Evolutionary conservation across 768 basidiomycete species (phyloP).

Genomic region (Baorangia bicolor): DNA sequence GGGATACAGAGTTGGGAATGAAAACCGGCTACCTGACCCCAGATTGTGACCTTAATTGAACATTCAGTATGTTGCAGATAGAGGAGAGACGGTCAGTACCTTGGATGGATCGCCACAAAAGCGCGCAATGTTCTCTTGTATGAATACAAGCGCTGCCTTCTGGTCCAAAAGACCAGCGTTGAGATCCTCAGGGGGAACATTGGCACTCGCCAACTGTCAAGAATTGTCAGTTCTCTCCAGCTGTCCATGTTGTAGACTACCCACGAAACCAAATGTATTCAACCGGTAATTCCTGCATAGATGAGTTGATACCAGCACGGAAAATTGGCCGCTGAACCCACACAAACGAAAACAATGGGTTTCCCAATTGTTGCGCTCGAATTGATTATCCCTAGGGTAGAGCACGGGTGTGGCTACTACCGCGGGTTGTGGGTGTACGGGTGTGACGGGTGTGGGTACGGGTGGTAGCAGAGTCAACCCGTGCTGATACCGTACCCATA

Average conservation of each 20-base stretch:
- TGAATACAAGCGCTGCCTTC: conserved; percentile 53
- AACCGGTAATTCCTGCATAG: conserved; percentile 12
- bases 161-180: conserved; percentile 66
- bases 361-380: conserved; percentile 6
- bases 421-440: no score
- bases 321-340: not conserved
- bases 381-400: no score
- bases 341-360: conserved; percentile 18
- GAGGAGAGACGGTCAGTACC: conserved; percentile 23
- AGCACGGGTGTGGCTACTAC: no score
- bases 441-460: no score
- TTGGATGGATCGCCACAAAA: conserved; percentile 66
- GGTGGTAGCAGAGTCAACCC: no score
- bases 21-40: conserved; percentile 15
- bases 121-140: conserved; percentile 61
- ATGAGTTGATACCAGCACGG: not conserved
- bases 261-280: conserved; percentile 22
- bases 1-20: not conserved
- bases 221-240: conserved; percentile 9
- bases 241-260: not conserved
- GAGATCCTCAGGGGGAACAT: conserved; percentile 46
- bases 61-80: not conserved
- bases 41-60: conserved; percentile 15
- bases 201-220: conserved; percentile 45
- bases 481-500: no score